Conservation (phyloP, 805 yeast species). For the Pichia ethanolica region DNA sequence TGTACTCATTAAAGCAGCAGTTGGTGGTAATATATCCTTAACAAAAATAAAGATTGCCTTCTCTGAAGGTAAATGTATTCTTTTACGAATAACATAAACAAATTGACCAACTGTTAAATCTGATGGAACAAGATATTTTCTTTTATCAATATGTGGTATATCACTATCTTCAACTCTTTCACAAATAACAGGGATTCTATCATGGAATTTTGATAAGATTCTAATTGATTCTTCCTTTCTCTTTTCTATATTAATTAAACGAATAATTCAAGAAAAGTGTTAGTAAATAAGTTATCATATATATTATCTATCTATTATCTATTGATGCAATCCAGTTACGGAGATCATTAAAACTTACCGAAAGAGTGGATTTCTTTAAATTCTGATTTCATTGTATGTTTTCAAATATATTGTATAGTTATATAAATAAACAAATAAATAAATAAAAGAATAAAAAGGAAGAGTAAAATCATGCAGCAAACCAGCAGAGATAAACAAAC, state of each 20-base stretch:
- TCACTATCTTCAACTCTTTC: constrained; percentile 96
- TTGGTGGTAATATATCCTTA: constrained; percentile 94
- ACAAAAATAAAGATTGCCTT: constrained; percentile 97
- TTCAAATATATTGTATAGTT: not conserved
- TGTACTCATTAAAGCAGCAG: constrained; percentile 93
- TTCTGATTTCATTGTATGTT: constrained; percentile 67
- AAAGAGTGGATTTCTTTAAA: constrained; percentile 94
- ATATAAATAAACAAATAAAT: too few relatives aligned
- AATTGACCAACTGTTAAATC: constrained; percentile 97
- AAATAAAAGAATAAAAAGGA: too few relatives aligned
- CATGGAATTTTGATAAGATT: constrained; percentile 79
- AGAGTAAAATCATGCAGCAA: too few relatives aligned
- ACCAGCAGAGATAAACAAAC: not conserved
- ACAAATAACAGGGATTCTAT: constrained; percentile 94
- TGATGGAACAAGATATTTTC: constrained; percentile 92
- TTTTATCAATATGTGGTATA: constrained; percentile 92
- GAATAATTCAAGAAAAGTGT: not conserved
- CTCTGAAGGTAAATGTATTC: constrained; percentile 92
- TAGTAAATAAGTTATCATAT: not conserved
- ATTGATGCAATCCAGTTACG: too few relatives aligned
- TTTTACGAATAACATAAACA: constrained; percentile 93
- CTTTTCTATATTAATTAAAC: constrained; percentile 43
- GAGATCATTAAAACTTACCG: constrained; percentile 46
- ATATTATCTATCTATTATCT: not conserved
- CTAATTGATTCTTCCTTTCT: constrained; percentile 93